Evolutionary conservation across 768 basidiomycete species (phyloP), one percentile per base, ranked within the genome.

Genomic region (Fibroporia radiculosa): DNA sequence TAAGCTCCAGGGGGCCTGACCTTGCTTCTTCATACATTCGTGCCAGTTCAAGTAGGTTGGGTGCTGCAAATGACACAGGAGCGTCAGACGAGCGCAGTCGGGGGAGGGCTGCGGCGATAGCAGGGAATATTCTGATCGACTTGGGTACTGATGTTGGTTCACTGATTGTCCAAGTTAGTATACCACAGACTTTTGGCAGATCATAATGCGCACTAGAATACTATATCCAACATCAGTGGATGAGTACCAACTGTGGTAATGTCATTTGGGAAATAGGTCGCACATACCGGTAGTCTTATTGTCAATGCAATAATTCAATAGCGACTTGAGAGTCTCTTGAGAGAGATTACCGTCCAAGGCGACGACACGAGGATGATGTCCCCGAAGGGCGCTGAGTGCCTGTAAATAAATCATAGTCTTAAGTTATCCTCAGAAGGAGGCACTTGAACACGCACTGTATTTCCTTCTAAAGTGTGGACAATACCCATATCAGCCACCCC

Each of bases 111-210:
- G 70, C 62, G 3, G 65, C 58, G 40, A 86, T 62, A 0, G 87
- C 80, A 0, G 80, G 73, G 4, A 96, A 58, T 47, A 98, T 79
- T 2, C 71, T 66, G 1, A 70, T 67, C 0, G 87, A 82, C 66
- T 98, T 98, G 35, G 73, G 65, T n/a, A 84, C 72, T 0, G 93
- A 96, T 1, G 96, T 98, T 1, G 96, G 95, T 63, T 99, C 96
- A 61, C 87, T 89, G 50, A 18, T 12, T 35, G 34, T 22, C 34
- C 35, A 18, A 27, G 29, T 31, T 8, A 31, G 29, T 31, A 31
- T 35, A 19, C 34, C 37, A 26, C 6, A 10, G 10, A 31, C 29
- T 31, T 31, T 31, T 31, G n/a, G 29, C 29, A 31, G n/a, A 31
- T n/a, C n/a, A n/a, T 20, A 19, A 32, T 20, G 47, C 40, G 22